These are phyloP conservation scores for Euphorbia peplus DNA, from an alignment of 345 rosid genomes.

Conservation along the genomic window DNA sequence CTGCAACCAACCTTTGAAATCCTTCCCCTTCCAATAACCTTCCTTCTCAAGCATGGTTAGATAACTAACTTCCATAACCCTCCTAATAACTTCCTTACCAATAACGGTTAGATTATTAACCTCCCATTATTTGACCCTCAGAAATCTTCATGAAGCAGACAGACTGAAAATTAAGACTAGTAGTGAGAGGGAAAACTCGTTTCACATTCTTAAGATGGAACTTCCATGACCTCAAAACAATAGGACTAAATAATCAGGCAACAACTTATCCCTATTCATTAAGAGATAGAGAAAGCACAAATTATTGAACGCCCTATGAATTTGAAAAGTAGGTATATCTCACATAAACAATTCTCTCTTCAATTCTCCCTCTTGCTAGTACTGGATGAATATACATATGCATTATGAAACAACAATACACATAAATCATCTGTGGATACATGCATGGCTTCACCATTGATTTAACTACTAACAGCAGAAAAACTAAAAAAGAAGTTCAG, in stretches of 20 bases:
- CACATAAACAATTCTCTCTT: background rate
- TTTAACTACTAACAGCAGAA: background rate
- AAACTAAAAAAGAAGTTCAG: background rate
- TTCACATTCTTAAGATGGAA: background rate
- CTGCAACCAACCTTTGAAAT: no score
- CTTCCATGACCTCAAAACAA: background rate
- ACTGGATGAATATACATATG: background rate
- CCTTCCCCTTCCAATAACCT: no score
- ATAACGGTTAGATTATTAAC: no score
- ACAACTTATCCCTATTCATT: background rate
- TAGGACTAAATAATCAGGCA: background rate
- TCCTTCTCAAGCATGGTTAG: no score
- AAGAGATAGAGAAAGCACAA: no score
- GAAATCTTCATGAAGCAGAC: no score
- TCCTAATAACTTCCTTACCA: no score
- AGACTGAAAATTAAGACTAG: conserved; percentile 4
- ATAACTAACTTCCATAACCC: no score
- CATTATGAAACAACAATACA: background rate
- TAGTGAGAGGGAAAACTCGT: background rate
- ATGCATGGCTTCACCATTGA: background rate
- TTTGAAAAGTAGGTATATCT: background rate
- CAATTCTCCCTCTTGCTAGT: background rate
- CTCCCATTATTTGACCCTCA: no score
- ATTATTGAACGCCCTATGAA: background rate
- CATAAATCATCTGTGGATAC: background rate